Conservation (phyloP, 257 asterid species). For the Plantago major region DNA sequence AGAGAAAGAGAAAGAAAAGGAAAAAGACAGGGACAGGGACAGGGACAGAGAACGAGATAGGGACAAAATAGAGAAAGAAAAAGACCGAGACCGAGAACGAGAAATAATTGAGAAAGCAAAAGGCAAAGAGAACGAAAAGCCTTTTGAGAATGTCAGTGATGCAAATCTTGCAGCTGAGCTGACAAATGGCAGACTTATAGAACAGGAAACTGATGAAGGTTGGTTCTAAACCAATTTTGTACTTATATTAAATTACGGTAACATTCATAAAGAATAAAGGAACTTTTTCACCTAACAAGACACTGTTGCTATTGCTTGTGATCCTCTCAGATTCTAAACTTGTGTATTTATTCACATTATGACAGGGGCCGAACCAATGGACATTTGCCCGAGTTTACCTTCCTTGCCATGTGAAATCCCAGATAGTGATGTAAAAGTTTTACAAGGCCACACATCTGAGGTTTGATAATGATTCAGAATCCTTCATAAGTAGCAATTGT, state of each 20-base stretch:
- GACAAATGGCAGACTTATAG: slow-evolving; percentile 41
- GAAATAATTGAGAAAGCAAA: slow-evolving; percentile 49
- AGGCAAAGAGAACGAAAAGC: slow-evolving; percentile 67
- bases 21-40: slow-evolving; percentile 30
- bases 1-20: slow-evolving; percentile 41
- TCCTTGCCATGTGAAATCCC: slow-evolving; percentile 67
- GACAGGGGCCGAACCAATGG: slow-evolving; percentile 90
- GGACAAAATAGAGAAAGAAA: neutral
- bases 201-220: slow-evolving; percentile 71
- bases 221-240: slow-evolving; percentile 18
- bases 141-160: slow-evolving; percentile 46
- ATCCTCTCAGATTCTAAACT: slow-evolving; percentile 21
- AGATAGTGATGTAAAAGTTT: slow-evolving; percentile 55
- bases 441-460: slow-evolving; percentile 99
- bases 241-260: slow-evolving; percentile 3
- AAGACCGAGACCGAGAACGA: slow-evolving; percentile 39
- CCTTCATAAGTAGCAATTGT: slow-evolving; percentile 1
- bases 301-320: slow-evolving; percentile 13
- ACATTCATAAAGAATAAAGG: no score
- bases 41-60: slow-evolving; percentile 29
- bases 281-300: slow-evolving; percentile 8
- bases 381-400: slow-evolving; percentile 52
- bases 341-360: slow-evolving; percentile 23
- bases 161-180: slow-evolving; percentile 43
- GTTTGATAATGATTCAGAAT: slow-evolving; percentile 33